Base-by-base conservation (phyloP, 257 asterid genomes). In the Gentiana dahurica region DNA sequence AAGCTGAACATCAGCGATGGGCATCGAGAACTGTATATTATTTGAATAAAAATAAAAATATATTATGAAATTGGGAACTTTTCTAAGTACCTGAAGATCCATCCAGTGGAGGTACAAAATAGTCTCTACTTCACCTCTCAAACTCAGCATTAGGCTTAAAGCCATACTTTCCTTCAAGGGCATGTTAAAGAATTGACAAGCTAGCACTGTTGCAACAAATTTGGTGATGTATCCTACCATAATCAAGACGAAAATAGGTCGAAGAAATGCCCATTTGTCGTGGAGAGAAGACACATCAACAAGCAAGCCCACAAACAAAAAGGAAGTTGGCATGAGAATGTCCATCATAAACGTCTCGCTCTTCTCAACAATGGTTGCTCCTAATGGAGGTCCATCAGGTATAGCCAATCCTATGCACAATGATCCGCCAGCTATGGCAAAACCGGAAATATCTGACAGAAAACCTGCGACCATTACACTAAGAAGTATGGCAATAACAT, bases 341-440 rank as follows among this genome's bases (percentile, higher is more conserved):
- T 61, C 60, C 2, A 82, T 70, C 50, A 81, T 80, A 33, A 83
- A 81, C 70, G 78, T 72, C 66, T 84, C 94, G 4, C 81, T 82
- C 51, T 71, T 78, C 59, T 84, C 84, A 46, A 75, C 86, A 58
- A 84, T 49, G 3, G 84, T 77, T 12, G 82, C 78, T 15, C 89
- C 86, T 8, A 84, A 51, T 5, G 89, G 89, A 4, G 86, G 89
- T 36, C 94, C 89, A 62, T 79, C 86, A 0, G 94, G 94, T 48
- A 79, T 68, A 57, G 77, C 73, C 74, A 81, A 48, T 39, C 94
- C 89, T 9, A 84, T 57, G 60, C 62, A 66, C 50, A 84, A 59
- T 8, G 81, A 74, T 0, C 81, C 86, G 4, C 74, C 54, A 47
- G 77, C 65, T 34, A 78, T 82, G 57, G 70, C 71, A 48, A 84